Evolutionary conservation across 1,139 yeast genomes (phyloP), one percentile per base, ranked within the genome.

Genomic region (Suhomyces maxii): DNA sequence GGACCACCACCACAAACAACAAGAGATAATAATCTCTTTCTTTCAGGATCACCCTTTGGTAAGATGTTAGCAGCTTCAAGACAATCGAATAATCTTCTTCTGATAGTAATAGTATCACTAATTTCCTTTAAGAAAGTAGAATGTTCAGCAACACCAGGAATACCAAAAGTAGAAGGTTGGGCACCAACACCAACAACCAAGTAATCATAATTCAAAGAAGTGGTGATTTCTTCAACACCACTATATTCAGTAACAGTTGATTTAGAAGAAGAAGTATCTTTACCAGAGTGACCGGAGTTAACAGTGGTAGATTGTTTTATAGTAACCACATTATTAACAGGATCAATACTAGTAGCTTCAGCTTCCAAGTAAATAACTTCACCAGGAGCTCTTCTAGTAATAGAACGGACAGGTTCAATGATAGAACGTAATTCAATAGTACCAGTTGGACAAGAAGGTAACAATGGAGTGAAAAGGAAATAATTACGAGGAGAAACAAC

Each of bases 1-100:
- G 97, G 96, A 53, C 97, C 97, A 65, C 97, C 97, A 58, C 97
- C 97, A 54, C 91, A 95, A 51, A 89, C 93, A 50, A 89, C 90
- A 57, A 90, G 83, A 53, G 85, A 85, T 58, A 89, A 77, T 58
- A 89, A 77, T 66, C 95, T 79, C 73, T 84, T 82, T 69, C 96
- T 82, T 65, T 86, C 93, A 31, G 83, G 83, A 58, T 86, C 89
- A 50, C 80, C 86, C 54, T 77, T 74, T 42, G 91, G 86, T 64
- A 86, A 79, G 60, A 86, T 79, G 53, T 88, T 82, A 38, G 96
- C 96, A 55, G 86, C 84, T 71, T 88, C 96, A 62, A 89, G 83
- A 57, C 86, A 80, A 63, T 86, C 87, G 84, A 89, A 82, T 53
- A 89, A 76, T 61, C 84, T 81, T 63, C 77, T 79, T 69, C 96